A percentile compares a stretch with the other conserved stretches of the same genome.
Evolutionary conservation across 352 stramenopile species (phyloP).

Genomic region (Pythium grandisporangium): DNA sequence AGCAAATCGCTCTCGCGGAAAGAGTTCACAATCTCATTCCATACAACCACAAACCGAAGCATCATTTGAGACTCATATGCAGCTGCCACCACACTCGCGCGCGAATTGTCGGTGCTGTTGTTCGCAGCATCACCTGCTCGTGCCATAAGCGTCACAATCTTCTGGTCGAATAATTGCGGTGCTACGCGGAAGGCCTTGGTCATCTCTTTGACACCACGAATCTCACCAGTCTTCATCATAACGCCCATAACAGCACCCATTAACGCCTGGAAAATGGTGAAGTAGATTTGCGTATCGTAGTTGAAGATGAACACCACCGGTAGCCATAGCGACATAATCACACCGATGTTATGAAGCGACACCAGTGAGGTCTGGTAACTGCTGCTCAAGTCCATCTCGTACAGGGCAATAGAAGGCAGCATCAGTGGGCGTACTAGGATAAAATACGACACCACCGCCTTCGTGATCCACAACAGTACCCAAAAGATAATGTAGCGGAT

Average conservation of each 20-base stretch:
- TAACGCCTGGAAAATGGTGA: constrained; percentile 29
- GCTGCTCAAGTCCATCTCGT: constrained; percentile 20
- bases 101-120: constrained; percentile 4
- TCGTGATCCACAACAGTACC: constrained; percentile 22
- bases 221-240: constrained; percentile 34
- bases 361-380: constrained; percentile 20
- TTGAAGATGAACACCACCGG: constrained; percentile 39
- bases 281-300: constrained; percentile 47
- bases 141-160: constrained; percentile 31
- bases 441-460: constrained; percentile 30
- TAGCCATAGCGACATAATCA: constrained; percentile 35
- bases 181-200: constrained; percentile 32
- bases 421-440: constrained; percentile 29
- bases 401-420: constrained; percentile 26
- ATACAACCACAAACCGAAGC: constrained; percentile 42
- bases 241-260: constrained; percentile 20
- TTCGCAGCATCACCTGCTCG: constrained; percentile 20
- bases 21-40: constrained; percentile 44
- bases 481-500: constrained; percentile 26
- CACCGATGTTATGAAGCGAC: constrained; percentile 31
- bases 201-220: constrained; percentile 21
- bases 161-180: constrained; percentile 32
- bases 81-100: constrained; percentile 12
- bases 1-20: constrained; percentile 33
- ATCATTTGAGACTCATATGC: constrained; percentile 39